These are phyloP conservation scores for Bromus sterilis DNA, from an alignment of 176 grass and related monocot species.

Conservation along the genomic window DNA sequence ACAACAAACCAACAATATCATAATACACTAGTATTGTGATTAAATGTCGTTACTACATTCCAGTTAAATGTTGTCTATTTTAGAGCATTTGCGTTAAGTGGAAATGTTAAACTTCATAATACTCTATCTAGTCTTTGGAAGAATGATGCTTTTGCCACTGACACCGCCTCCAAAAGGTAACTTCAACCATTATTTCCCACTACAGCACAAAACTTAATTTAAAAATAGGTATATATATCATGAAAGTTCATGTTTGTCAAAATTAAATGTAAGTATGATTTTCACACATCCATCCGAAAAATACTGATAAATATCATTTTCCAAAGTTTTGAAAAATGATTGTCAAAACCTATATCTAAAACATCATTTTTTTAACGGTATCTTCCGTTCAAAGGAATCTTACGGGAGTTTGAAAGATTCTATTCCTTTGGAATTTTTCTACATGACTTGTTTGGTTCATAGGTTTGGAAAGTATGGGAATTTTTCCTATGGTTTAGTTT, in stretches of 20 bases:
- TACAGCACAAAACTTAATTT: too few relatives aligned
- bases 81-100: neutral
- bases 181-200: too few relatives aligned
- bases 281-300: neutral
- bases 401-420: neutral
- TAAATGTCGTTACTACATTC: neutral
- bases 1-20: neutral
- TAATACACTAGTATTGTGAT: neutral
- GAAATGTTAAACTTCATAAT: neutral
- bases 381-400: neutral
- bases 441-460: neutral
- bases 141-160: neutral
- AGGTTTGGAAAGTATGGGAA: neutral
- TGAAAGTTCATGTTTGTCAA: too few relatives aligned
- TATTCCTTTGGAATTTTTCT: neutral
- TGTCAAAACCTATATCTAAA: neutral
- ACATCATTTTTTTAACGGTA: neutral
- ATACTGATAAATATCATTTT: neutral
- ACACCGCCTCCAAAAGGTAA: neutral
- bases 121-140: neutral
- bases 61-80: neutral
- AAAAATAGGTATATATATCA: too few relatives aligned
- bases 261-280: too few relatives aligned
- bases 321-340: neutral
- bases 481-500: too few relatives aligned